These are phyloP conservation scores for Neolentinus lepideus DNA, from an alignment of 1,284 basidiomycete genomes.

Conservation along the genomic window DNA sequence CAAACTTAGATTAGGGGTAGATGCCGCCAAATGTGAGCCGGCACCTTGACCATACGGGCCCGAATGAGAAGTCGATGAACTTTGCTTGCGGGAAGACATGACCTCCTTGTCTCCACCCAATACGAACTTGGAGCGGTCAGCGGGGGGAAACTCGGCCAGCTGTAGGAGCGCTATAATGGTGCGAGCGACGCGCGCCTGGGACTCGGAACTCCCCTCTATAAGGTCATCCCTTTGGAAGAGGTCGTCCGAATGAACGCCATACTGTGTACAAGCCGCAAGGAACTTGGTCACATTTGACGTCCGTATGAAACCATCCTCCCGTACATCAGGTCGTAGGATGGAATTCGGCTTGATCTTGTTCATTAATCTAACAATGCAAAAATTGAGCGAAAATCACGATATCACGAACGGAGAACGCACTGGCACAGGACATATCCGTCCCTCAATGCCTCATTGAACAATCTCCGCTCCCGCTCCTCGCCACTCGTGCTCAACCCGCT, in stretches of 20 bases:
- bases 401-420: constrained; percentile 40
- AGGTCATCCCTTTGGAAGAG: constrained; percentile 68
- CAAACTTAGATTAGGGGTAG: constrained; percentile 50
- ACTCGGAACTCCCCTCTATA: constrained; percentile 48
- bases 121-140: constrained; percentile 36
- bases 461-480: constrained; percentile 66
- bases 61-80: constrained; percentile 2
- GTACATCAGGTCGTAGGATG: constrained; percentile 54
- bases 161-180: constrained; percentile 62
- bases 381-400: background rate
- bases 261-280: constrained; percentile 59
- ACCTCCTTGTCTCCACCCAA: constrained; percentile 23
- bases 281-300: constrained; percentile 70
- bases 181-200: constrained; percentile 57
- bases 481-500: constrained; percentile 36
- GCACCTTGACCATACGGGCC: constrained; percentile 25
- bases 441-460: constrained; percentile 67
- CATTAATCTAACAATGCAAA: constrained; percentile 44
- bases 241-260: constrained; percentile 53
- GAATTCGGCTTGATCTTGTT: constrained; percentile 63
- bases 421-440: constrained; percentile 87
- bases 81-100: constrained; percentile 5
- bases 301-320: constrained; percentile 60
- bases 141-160: constrained; percentile 44
- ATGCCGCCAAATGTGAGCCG: constrained; percentile 38